Evolutionary conservation across 2,329 filamentous ascomycete genomes (phyloP).

Genomic region (Trichophyton verrucosum): DNA sequence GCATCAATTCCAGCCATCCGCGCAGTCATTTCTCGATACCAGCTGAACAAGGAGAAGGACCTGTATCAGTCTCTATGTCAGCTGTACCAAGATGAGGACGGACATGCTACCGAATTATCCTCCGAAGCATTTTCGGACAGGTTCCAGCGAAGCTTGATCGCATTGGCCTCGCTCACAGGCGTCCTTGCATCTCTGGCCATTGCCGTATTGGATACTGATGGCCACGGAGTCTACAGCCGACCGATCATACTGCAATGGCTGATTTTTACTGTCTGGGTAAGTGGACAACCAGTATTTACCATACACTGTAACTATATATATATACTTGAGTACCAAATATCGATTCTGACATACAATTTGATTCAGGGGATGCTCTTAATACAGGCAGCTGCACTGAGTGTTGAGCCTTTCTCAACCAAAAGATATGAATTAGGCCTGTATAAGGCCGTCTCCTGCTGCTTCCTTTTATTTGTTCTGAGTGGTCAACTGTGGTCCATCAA

Average conservation of each 20-base stretch:
- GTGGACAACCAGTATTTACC: conserved; percentile 19
- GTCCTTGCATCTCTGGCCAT: conserved; percentile 45
- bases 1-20: conserved; percentile 17
- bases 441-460: conserved; percentile 21
- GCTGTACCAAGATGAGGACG: conserved; percentile 58
- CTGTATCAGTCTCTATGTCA: conserved; percentile 21
- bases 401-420: conserved; percentile 23
- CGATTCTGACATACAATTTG: background rate
- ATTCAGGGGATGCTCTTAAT: conserved; percentile 21
- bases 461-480: conserved; percentile 13
- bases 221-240: conserved; percentile 17
- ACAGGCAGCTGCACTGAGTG: conserved; percentile 25
- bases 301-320: background rate
- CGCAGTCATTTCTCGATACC: conserved; percentile 9
- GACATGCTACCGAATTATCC: conserved; percentile 53
- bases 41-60: conserved; percentile 3
- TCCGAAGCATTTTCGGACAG: conserved; percentile 50
- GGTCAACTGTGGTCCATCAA: conserved; percentile 10
- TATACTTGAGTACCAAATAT: background rate
- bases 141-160: conserved; percentile 43
- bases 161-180: conserved; percentile 44
- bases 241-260: conserved; percentile 47
- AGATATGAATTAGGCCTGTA: conserved; percentile 23
- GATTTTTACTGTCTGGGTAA: conserved; percentile 50
- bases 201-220: conserved; percentile 40